Conservation (phyloP, 345 rosid species). For the Triadica sebifera region DNA sequence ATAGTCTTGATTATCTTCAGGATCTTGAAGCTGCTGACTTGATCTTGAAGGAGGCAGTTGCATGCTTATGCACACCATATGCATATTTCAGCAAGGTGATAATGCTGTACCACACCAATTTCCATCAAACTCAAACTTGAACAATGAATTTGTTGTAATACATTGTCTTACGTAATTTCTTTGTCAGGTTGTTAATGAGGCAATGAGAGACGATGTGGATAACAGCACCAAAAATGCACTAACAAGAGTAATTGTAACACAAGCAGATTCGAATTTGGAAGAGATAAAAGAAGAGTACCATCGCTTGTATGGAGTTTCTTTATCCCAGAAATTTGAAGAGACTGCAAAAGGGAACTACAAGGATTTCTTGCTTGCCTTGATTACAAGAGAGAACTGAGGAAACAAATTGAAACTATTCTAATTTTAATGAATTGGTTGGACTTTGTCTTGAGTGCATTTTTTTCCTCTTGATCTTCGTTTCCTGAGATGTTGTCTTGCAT, state of each 20-base stretch:
- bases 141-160: background rate
- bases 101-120: too few relatives aligned
- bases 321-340: constrained; percentile 47
- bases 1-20: too few relatives aligned
- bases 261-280: constrained; percentile 62
- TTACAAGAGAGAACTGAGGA: constrained; percentile 51
- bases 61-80: too few relatives aligned
- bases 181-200: constrained; percentile 55
- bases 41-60: too few relatives aligned
- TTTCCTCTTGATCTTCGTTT: background rate
- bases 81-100: too few relatives aligned
- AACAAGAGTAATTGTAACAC: constrained; percentile 68
- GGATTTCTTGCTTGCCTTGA: constrained; percentile 62
- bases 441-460: background rate
- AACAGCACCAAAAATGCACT: constrained; percentile 53
- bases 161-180: background rate
- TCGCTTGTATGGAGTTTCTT: constrained; percentile 42
- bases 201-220: constrained; percentile 48
- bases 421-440: constrained; percentile 9
- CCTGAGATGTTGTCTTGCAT: background rate
- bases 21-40: too few relatives aligned
- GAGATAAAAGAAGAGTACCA: constrained; percentile 48
- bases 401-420: background rate
- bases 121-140: too few relatives aligned
- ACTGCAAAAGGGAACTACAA: constrained; percentile 65